Base-by-base conservation (phyloP, 2,329 filamentous ascomycete species). In the Aciculosporium take region DNA sequence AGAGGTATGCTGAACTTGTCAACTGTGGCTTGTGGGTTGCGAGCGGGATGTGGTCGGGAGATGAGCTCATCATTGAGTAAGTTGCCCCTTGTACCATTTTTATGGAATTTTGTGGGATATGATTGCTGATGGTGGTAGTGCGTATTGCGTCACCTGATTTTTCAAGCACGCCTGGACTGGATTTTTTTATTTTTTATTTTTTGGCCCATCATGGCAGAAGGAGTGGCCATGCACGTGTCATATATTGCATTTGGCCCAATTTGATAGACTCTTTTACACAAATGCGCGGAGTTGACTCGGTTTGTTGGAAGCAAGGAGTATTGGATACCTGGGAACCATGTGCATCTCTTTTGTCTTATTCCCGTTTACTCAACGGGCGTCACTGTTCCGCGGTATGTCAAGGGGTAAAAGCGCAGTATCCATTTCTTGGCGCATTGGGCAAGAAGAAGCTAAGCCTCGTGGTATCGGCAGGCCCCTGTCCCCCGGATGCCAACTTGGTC, bases 1-100 rank as follows among this genome's bases (percentile, higher is more conserved):
- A 66, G 50, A 60, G 68, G 24, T 71, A 71, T 48, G 59, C 59
- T 37, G 64, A 68, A 41, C 63, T 63, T 43, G 60, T 71, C 20
- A 71, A 71, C 51, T 68, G 63, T 50, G 67, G 65, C 5, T 56
- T 70, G 40, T 70, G 67, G 67, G 60, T 70, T 36, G 67, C 66
- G 6, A 68, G 65, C 51, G 67, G 66, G 37, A 64, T 67, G 51
- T 66, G 64, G 56, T 63, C 60, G 41, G 62, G 56, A 41, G 57
- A 64, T 18, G 63, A 68, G 49, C 55, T 69, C 42, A 59, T 69
- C 34, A 66, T 67, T 41, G 66, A 69, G 65, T 68, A 52, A 54
- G 61, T 56, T 21, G 5, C 12, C 10, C 5, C 32, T 17, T 24
- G 3, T 4, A 15, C 8, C 3, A 5, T 28, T 28, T 12, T 12